These are phyloP conservation scores for Halophytophthora polymorphica DNA, from an alignment of 352 stramenopile genomes.

Conservation along the genomic window DNA sequence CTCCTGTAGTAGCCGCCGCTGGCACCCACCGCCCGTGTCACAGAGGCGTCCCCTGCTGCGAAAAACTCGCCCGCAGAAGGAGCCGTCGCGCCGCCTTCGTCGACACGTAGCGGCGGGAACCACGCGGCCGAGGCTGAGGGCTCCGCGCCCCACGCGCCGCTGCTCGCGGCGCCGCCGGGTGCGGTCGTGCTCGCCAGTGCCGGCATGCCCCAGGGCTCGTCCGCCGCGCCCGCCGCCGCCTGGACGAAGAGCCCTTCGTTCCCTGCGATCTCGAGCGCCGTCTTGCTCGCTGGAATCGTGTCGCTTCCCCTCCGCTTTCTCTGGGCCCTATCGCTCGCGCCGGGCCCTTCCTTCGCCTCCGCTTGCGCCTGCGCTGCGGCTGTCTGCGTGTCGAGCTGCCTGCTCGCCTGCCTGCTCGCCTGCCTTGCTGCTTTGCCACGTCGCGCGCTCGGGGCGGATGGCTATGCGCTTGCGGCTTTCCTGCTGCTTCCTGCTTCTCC, in stretches of 20 bases:
- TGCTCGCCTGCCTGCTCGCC: no score
- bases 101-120: background rate
- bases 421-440: no score
- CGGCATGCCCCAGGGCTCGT: conserved; percentile 25
- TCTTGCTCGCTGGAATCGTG: conserved; percentile 13
- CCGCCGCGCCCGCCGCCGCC: conserved; percentile 19
- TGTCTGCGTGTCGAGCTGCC: no score
- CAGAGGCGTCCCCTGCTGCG: conserved; percentile 4
- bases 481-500: no score
- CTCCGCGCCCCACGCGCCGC: conserved; percentile 12
- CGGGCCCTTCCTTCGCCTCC: no score
- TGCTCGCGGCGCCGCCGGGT: conserved; percentile 6
- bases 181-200: conserved; percentile 13
- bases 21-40: conserved; percentile 8
- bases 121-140: background rate
- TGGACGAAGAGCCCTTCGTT: conserved; percentile 41
- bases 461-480: no score
- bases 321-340: background rate
- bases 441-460: no score
- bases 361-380: no score
- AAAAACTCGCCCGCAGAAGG: no score
- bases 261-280: conserved; percentile 37
- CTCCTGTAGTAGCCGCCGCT: conserved; percentile 9
- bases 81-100: conserved; percentile 3
- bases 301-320: background rate